Conservation (phyloP, 2,329 filamentous ascomycete species). For the Penicillium sp. region DNA sequence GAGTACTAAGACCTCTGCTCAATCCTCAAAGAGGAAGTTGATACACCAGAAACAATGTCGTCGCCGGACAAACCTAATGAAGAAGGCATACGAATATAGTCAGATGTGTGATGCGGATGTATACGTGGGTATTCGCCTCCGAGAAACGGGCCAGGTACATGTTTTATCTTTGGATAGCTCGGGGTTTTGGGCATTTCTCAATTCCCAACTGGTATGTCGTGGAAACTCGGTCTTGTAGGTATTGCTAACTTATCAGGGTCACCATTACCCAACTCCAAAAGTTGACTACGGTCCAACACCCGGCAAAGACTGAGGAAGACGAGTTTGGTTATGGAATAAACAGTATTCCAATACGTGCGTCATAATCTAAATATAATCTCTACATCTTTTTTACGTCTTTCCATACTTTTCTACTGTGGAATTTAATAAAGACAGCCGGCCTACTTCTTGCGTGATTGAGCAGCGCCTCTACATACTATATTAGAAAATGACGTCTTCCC, state of each 20-base stretch:
- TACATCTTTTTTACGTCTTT: too few relatives aligned
- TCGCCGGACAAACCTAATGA: conserved; percentile 12
- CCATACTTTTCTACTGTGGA: too few relatives aligned
- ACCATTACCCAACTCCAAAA: not conserved
- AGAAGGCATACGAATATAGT: conserved; percentile 16
- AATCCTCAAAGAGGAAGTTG: conserved; percentile 3
- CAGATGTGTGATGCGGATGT: conserved; percentile 16
- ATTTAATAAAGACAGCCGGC: too few relatives aligned
- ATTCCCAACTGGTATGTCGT: conserved; percentile 5
- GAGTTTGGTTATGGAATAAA: not conserved
- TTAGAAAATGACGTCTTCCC: not conserved
- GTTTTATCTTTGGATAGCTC: conserved; percentile 18
- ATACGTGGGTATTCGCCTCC: conserved; percentile 20
- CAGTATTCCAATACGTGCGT: not conserved
- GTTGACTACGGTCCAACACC: not conserved
- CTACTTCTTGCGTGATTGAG: not conserved
- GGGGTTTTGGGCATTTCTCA: conserved; percentile 11
- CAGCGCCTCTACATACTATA: not conserved
- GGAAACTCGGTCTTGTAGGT: not conserved
- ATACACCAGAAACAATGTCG: conserved; percentile 9
- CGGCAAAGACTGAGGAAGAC: too few relatives aligned
- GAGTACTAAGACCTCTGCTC: too few relatives aligned
- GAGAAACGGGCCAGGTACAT: conserved; percentile 12
- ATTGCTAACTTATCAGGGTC: not conserved
- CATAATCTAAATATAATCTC: not conserved